Evolutionary conservation across 495 filamentous ascomycete species (phyloP).

Genomic region (Collariella sp.): DNA sequence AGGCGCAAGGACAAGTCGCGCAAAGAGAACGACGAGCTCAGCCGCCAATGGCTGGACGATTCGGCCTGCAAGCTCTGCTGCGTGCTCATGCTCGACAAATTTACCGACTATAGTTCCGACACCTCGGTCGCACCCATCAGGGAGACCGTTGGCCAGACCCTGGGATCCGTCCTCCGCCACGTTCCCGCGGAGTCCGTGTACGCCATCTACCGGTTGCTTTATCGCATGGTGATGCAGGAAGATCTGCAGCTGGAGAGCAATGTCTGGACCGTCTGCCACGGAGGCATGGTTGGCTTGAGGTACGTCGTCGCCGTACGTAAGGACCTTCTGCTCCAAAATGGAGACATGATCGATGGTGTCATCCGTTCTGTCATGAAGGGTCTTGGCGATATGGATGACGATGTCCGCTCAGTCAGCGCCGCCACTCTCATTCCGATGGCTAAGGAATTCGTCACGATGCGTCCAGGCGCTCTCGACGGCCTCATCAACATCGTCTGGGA

Average conservation of each 20-base stretch:
- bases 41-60: conserved; percentile 83
- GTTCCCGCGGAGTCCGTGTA: conserved; percentile 66
- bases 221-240: conserved; percentile 84
- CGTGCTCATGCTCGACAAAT: conserved; percentile 93
- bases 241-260: conserved; percentile 61
- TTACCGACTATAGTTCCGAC: conserved; percentile 95
- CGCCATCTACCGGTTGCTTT: conserved; percentile 68
- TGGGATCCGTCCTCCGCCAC: conserved; percentile 81
- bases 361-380: conserved; percentile 91
- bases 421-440: conserved; percentile 94
- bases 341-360: conserved; percentile 83
- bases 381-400: conserved; percentile 81
- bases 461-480: conserved; percentile 61
- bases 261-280: conserved; percentile 92
- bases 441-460: conserved; percentile 80
- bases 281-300: conserved; percentile 91
- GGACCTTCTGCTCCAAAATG: conserved; percentile 75
- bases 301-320: conserved; percentile 93
- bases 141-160: conserved; percentile 91
- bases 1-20: conserved; percentile 60
- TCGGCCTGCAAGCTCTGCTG: conserved; percentile 85
- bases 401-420: conserved; percentile 93
- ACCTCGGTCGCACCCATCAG: conserved; percentile 93
- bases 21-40: conserved; percentile 66
- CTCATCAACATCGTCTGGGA: conserved; percentile 96